Base-by-base conservation (phyloP, 352 stramenopile species). In the Peronospora destructor region DNA sequence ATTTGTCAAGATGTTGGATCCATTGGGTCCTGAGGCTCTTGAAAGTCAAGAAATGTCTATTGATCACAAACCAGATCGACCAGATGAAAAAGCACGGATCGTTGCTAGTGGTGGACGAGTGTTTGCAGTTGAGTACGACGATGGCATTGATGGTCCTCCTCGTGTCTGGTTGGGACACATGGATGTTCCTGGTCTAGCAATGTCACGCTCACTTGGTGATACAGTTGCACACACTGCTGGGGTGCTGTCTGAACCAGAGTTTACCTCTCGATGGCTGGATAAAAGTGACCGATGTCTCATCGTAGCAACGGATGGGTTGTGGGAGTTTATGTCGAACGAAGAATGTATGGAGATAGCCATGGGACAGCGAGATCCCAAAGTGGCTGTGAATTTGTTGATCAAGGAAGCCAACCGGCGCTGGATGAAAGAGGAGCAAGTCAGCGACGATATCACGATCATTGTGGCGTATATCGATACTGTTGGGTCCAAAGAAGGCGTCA, bases 401-500 rank as follows among this genome's bases (percentile, higher is more conserved):
- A 90, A 95, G 58, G 94, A 98, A 63, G 91, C 92, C 14, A 97
- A 96, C 61, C 77, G 84, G 23, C 91, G 95, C 56, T 99, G 96
- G 96, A 98, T 98, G 91, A 94, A 95, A 52, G 94, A 98, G 62
- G 96, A 99, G 64, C 93, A 98, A 57, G 96, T 99, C 12, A 97
- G 98, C 57, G 96, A 99, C 61, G 96, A 99, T 75, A 99, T 95
- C 33, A 98, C 96, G 4, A 87, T 99, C 29, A 97, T 98, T 68
- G 90, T 98, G 44, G 95, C 94, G 35, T 98, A 98, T 61, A 65
- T 99, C 14, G 83, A 91, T 54, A 83, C 57, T 4, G 32, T 56
- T 12, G 60, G 55, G 21, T 29, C 58, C 6, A 59, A 55, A 32
- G 37, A 52, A n/a, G 17, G 17, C 5, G 23, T 25, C 23, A 52